A percentile compares a stretch with the other conserved stretches of the same genome.
Conservation (phyloP, 805 yeast genomes). For the Kurtzmaniella cleridarum region DNA sequence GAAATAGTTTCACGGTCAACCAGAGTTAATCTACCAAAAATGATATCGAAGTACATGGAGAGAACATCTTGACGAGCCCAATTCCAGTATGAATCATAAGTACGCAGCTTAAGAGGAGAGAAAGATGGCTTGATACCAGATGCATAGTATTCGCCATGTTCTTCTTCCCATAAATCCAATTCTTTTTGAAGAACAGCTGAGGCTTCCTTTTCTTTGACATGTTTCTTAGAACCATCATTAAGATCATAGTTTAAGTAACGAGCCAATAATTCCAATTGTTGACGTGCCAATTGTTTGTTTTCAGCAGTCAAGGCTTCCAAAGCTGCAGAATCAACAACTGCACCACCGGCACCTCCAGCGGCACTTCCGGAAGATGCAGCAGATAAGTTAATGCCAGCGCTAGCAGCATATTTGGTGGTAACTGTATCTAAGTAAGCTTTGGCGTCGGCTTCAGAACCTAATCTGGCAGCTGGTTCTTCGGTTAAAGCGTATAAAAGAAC, state of each 20-base stretch:
- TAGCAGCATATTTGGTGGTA: slow-evolving; percentile 81
- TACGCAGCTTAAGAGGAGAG: slow-evolving; percentile 89
- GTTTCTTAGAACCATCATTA: slow-evolving; percentile 83
- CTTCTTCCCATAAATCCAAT: slow-evolving; percentile 82
- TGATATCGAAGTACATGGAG: slow-evolving; percentile 90
- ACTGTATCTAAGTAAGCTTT: slow-evolving; percentile 78
- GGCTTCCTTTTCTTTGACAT: slow-evolving; percentile 79
- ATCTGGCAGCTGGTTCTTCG: slow-evolving; percentile 86
- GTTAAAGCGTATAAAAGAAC: slow-evolving; percentile 79
- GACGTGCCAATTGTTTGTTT: slow-evolving; percentile 64
- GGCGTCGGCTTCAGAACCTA: slow-evolving; percentile 84
- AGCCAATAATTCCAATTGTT: slow-evolving; percentile 86
- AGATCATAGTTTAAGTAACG: slow-evolving; percentile 91
- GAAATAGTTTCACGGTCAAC: slow-evolving; percentile 95
- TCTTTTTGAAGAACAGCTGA: slow-evolving; percentile 79
- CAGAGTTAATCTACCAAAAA: slow-evolving; percentile 85
- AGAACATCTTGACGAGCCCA: slow-evolving; percentile 99
- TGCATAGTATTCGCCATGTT: slow-evolving; percentile 87
- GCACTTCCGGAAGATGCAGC: slow-evolving; percentile 59
- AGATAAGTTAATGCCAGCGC: slow-evolving; percentile 71
- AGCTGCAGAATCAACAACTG: slow-evolving; percentile 92
- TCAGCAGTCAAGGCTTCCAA: slow-evolving; percentile 76
- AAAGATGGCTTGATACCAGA: slow-evolving; percentile 87
- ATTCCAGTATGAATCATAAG: slow-evolving; percentile 97
- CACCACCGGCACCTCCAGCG: slow-evolving; percentile 67